Evolutionary conservation across 495 filamentous ascomycete genomes (phyloP).

Genomic region (Talaromyces liani): DNA sequence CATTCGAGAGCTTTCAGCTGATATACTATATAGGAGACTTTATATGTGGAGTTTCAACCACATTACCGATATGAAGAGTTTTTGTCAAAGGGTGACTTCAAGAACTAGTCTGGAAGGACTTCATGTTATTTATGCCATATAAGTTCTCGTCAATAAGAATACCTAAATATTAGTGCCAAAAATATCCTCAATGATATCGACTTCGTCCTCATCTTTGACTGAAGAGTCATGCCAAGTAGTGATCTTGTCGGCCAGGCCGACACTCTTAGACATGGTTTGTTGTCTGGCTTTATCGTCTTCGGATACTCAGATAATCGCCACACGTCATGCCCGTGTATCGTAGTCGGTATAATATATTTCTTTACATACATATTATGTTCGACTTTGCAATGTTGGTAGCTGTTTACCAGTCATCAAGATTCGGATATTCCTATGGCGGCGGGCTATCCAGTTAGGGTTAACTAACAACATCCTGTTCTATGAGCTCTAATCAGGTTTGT

Average conservation of each 20-base stretch:
- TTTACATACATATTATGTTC: not conserved
- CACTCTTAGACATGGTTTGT: not conserved
- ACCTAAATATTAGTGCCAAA: not conserved
- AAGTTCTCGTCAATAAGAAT: not conserved
- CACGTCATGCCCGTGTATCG: not conserved
- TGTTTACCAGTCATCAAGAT: not conserved
- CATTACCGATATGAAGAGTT: slow-evolving; percentile 17
- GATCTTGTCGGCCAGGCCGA: not conserved
- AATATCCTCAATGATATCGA: not conserved
- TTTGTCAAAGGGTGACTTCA: slow-evolving; percentile 9
- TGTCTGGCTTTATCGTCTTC: not conserved
- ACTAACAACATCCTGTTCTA: not conserved
- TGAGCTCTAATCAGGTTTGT: not conserved
- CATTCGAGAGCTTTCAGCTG: not conserved
- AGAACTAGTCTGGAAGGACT: not conserved
- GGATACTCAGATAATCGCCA: not conserved
- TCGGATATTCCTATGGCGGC: too few species aligned
- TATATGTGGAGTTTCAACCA: slow-evolving; percentile 17
- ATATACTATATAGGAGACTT: slow-evolving; percentile 3
- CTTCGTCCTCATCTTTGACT: not conserved
- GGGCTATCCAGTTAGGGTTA: not conserved
- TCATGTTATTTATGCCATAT: not conserved
- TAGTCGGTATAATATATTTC: not conserved
- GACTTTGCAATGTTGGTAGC: not conserved
- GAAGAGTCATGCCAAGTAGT: not conserved